Evolutionary conservation across 75 land plant genomes (phyloP), one percentile per base, ranked within the genome.

Genomic region (Azolla pinnata): DNA sequence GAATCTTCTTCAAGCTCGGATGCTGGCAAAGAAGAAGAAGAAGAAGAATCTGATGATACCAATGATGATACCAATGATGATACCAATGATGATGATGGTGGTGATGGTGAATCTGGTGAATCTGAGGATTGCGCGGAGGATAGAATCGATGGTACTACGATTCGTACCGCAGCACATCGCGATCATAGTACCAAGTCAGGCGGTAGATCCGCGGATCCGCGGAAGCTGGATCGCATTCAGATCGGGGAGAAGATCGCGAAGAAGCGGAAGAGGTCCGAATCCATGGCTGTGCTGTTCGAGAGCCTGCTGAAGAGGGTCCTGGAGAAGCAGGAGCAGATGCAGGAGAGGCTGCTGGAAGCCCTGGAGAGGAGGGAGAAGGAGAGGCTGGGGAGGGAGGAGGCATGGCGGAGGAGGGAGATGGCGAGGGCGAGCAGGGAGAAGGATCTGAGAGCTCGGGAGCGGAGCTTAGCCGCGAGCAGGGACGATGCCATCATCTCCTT

Each of bases 291-390:
- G 2, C 54, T 54, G 30, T 44, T 76, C 18, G 79, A 76, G 59
- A 27, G 49, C 31, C 38, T 76, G 55, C 30, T 76, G 50, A 59
- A 70, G 65, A 66, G 33, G 64, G 55, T 76, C 28, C 60, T 66
- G 17, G 79, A 76, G 14, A 73, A 66, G 55, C 79, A 76, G 58
- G 79, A 76, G 51, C 49, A 57, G 4, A 72, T 76, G 79, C 79
- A 76, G 44, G 63, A 57, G 54, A 73, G 66, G 70, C 73, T 76
- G 47, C 32, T 76, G 8, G 78, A 76, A 31, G 60, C 79, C 2
- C 73, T 76, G 51, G 79, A 76, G 23, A 59, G 35, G 44, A 30
- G 77, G 18, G 79, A 76, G 45, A 62, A 59, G 4, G 79, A 76
- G 0, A 73, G 79, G 58, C 50, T 64, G 63, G 62, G 46, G 21